Evolutionary conservation across 2,329 filamentous ascomycete species (phyloP), one percentile per base, ranked within the genome.

Genomic region (Epicoccum nigrum): DNA sequence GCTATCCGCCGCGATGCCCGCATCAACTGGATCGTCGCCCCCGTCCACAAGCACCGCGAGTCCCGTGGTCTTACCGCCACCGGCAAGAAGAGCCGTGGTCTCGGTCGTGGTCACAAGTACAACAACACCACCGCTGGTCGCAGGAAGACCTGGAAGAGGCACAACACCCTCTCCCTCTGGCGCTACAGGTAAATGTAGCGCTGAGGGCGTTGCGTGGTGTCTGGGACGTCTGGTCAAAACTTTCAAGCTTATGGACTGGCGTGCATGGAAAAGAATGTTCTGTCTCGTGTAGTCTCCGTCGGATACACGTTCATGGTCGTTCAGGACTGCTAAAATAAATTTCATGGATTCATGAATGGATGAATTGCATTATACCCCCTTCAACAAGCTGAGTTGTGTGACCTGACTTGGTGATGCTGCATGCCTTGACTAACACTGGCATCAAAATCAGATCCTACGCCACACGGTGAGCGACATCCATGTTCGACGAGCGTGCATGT

Each of bases 21-120:
- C 82, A 97, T 99, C 90, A 99, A 96, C 90, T 99, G 94, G 94
- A 99, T 99, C 86, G 91, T 93, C 83, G 95, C 95, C 83, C 89
- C 94, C 71, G 95, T 99, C 74, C 94, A 99, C 91, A 99, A 99
- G 92, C 94, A 97, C 88, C 94, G 94, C 83, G 94, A 99, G 86
- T 82, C 86, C 74, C 92, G 94, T 80, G 95, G 94, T 75, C 91
- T 99, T 71, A 99, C 94, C 71, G 88, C 93, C 74, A 97, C 93
- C 68, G 94, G 94, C 87, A 99, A 99, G 92, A 95, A 95, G 85
- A 96, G 91, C 75, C 92, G 94, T 80, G 94, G 95, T 83, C 89
- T 99, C 83, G 94, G 94, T 88, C 96, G 96, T 87, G 94, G 94
- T 73, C 93, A 97, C 83, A 86, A 89, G 76, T 99, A 90, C 92